phyloP scores from a whole-genome alignment of 352 stramenopile species.

The Globisporangium ultimum region DNA sequence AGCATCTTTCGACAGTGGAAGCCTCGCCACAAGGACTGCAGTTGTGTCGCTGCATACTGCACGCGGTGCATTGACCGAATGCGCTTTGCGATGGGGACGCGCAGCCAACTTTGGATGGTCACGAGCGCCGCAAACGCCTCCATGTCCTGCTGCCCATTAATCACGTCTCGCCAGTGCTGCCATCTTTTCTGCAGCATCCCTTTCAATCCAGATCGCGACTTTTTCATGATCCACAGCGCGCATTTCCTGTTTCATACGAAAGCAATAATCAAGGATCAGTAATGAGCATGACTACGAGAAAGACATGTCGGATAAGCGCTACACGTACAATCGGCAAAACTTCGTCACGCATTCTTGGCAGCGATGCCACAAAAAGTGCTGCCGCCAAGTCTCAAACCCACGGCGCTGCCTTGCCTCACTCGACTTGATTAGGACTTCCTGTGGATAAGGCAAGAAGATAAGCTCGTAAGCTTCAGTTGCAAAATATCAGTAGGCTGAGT shows the following conservation, averaged over 20 bases:
- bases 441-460: neutral
- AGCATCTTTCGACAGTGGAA: slow-evolving; percentile 44
- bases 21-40: slow-evolving; percentile 54
- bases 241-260: slow-evolving; percentile 31
- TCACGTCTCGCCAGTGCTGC: slow-evolving; percentile 25
- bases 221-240: slow-evolving; percentile 30
- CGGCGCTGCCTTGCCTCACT: neutral
- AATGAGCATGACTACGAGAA: no score
- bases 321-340: slow-evolving; percentile 50
- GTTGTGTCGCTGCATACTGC: slow-evolving; percentile 20
- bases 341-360: slow-evolving; percentile 22
- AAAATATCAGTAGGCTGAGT: neutral
- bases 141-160: slow-evolving; percentile 21
- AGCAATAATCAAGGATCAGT: neutral
- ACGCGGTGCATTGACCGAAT: slow-evolving; percentile 21
- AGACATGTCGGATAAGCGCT: no score
- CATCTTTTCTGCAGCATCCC: slow-evolving; percentile 24
- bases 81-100: slow-evolving; percentile 25
- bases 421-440: slow-evolving; percentile 17
- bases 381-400: slow-evolving; percentile 28
- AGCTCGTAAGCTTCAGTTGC: neutral
- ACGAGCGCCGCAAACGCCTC: slow-evolving; percentile 43
- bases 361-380: slow-evolving; percentile 13
- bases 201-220: slow-evolving; percentile 29
- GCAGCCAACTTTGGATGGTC: slow-evolving; percentile 55